phyloP scores from a whole-genome alignment of 2,329 filamentous ascomycete genomes.

The Cladosporium oxysporum region DNA sequence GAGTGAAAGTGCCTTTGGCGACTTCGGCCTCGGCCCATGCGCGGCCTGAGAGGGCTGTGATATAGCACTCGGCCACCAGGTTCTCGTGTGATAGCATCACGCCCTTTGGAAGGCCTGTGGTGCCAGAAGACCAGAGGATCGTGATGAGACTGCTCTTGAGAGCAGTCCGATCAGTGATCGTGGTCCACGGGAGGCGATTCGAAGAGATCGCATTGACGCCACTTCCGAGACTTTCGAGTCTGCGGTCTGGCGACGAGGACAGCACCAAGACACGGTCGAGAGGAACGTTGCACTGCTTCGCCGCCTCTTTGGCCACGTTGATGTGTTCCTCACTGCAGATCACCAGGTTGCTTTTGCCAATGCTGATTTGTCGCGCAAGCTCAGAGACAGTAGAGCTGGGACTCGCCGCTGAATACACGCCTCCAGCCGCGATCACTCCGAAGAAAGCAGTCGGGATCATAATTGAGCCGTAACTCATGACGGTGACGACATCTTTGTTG shows the following conservation, averaged over 20 bases:
- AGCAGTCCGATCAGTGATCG: constrained; percentile 52
- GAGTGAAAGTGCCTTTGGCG: constrained; percentile 31
- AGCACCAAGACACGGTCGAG: constrained; percentile 54
- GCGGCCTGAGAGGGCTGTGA: constrained; percentile 28
- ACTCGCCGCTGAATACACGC: constrained; percentile 59
- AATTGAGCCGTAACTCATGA: constrained; percentile 59
- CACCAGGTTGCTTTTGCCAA: constrained; percentile 46
- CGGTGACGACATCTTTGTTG: constrained; percentile 56
- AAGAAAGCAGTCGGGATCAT: constrained; percentile 57
- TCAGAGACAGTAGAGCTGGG: constrained; percentile 54
- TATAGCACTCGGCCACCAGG: constrained; percentile 68
- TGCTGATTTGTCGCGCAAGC: constrained; percentile 50
- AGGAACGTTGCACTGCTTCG: constrained; percentile 51
- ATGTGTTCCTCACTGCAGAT: constrained; percentile 53
- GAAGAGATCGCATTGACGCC: constrained; percentile 36
- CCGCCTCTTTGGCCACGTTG: constrained; percentile 50
- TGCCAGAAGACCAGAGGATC: constrained; percentile 51
- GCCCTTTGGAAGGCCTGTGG: constrained; percentile 78
- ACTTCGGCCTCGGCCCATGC: constrained; percentile 29
- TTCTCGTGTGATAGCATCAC: constrained; percentile 85
- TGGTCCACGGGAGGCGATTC: constrained; percentile 53
- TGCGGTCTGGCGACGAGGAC: constrained; percentile 40
- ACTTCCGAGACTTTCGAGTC: constrained; percentile 40
- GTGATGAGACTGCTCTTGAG: constrained; percentile 50
- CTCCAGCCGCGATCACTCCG: constrained; percentile 60